Evolutionary conservation across 1,139 yeast genomes (phyloP).

Genomic region (Starmera stellimalicola): DNA sequence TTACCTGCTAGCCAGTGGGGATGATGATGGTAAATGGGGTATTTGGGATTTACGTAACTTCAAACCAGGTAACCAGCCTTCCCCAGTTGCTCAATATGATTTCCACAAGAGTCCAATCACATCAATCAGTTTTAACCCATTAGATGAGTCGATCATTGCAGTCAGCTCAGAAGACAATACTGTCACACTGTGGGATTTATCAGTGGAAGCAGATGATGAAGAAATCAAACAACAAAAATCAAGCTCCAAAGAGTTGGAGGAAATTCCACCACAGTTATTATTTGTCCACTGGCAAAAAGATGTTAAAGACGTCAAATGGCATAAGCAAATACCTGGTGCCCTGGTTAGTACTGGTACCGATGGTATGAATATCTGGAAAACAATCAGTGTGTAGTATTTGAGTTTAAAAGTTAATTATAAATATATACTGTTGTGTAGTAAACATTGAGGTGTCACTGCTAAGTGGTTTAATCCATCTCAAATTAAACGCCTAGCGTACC

Average conservation of each 20-base stretch:
- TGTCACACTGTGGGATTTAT: conserved; percentile 93
- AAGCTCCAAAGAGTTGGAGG: conserved; percentile 70
- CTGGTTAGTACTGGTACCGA: conserved; percentile 92
- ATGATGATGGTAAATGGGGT: conserved; percentile 96
- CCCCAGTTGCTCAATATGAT: conserved; percentile 85
- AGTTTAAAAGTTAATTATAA: no score
- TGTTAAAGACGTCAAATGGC: conserved; percentile 98
- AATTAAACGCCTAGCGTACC: no score
- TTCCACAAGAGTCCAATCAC: conserved; percentile 94
- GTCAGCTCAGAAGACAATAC: conserved; percentile 96
- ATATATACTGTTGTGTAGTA: no score
- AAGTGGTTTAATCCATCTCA: no score
- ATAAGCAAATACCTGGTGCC: conserved; percentile 92
- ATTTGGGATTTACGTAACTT: conserved; percentile 96
- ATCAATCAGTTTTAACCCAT: conserved; percentile 87
- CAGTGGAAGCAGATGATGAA: conserved; percentile 95
- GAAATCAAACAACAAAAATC: conserved; percentile 68
- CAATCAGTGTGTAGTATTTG: conserved; percentile 70
- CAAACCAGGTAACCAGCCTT: conserved; percentile 44
- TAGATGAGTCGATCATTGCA: conserved; percentile 91
- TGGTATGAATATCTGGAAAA: conserved; percentile 92
- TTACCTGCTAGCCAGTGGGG: conserved; percentile 88
- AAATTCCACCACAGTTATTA: conserved; percentile 90
- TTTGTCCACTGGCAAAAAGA: conserved; percentile 98
- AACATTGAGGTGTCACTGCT: no score